These are phyloP conservation scores for Vicia villosa DNA, from an alignment of 306 rosid species.

Conservation along the genomic window DNA sequence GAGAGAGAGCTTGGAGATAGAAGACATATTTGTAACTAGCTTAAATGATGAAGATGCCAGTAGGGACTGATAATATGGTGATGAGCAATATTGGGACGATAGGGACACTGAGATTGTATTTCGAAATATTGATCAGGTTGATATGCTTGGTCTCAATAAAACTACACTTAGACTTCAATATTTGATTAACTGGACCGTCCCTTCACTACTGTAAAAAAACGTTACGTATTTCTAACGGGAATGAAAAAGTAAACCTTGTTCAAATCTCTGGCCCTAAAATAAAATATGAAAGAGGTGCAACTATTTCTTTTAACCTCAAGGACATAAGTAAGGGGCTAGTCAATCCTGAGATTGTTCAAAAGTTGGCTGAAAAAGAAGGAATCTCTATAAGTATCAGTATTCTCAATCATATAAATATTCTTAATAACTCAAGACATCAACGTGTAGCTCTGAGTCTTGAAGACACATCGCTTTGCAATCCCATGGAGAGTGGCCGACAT, in stretches of 20 bases:
- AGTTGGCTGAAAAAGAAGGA: no score
- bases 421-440: no score
- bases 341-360: no score
- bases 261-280: slow-evolving; percentile 92
- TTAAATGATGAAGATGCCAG: slow-evolving; percentile 71
- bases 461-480: no score
- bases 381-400: no score
- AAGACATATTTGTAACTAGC: no score
- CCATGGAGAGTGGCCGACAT: no score
- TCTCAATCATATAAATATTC: no score
- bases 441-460: no score
- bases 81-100: slow-evolving; percentile 55
- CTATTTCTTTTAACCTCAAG: slow-evolving; percentile 88
- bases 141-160: slow-evolving; percentile 89
- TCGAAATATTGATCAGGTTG: slow-evolving; percentile 75
- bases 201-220: slow-evolving; percentile 79
- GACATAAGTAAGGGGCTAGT: no score
- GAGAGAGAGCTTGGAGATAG: no score
- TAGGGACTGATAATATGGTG: slow-evolving; percentile 78
- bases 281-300: slow-evolving; percentile 94
- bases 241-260: slow-evolving; percentile 57
- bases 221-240: slow-evolving; percentile 55
- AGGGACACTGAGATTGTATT: slow-evolving; percentile 78
- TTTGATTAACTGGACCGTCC: slow-evolving; percentile 92
- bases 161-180: slow-evolving; percentile 81